A percentile compares a stretch with the other conserved stretches of the same genome.
phyloP scores from a whole-genome alignment of 768 basidiomycete species.

The Mycena galopus region DNA sequence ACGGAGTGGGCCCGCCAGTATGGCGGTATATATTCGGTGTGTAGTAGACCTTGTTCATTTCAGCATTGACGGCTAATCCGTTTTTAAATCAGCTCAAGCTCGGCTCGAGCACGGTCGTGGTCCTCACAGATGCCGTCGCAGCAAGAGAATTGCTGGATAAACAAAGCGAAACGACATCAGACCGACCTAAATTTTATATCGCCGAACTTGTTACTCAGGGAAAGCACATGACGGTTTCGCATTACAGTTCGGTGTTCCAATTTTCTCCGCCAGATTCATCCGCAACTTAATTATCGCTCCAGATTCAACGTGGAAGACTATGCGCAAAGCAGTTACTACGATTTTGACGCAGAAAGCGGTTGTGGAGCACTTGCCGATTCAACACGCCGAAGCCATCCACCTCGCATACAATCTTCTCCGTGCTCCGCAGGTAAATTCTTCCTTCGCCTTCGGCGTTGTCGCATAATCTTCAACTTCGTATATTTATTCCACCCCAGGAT shows the following conservation, averaged over 20 bases:
- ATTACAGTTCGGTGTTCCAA: not conserved
- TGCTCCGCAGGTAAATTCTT: slow-evolving; percentile 41
- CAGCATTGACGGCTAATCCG: not conserved
- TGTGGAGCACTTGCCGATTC: slow-evolving; percentile 40
- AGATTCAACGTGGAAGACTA: slow-evolving; percentile 33
- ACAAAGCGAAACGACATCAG: slow-evolving; percentile 38
- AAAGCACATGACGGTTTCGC: not conserved
- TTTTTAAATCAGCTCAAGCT: slow-evolving; percentile 39
- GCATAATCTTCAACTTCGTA: not conserved
- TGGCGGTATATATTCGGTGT: slow-evolving; percentile 35
- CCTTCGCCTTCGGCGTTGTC: too few species aligned
- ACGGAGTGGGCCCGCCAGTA: slow-evolving; percentile 33
- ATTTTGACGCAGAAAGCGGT: slow-evolving; percentile 39
- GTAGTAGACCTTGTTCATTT: not conserved
- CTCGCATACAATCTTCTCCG: slow-evolving; percentile 45
- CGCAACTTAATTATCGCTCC: not conserved
- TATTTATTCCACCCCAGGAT: slow-evolving; percentile 40
- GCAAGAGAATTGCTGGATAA: slow-evolving; percentile 47
- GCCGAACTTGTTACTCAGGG: slow-evolving; percentile 24
- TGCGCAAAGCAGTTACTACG: slow-evolving; percentile 31
- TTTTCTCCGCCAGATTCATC: not conserved
- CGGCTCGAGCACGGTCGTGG: slow-evolving; percentile 39
- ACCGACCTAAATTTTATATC: slow-evolving; percentile 41
- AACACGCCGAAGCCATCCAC: slow-evolving; percentile 46
- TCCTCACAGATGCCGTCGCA: slow-evolving; percentile 38